Evolutionary conservation across 75 land plant genomes (phyloP).

Genomic region (Pseudotsuga menziesii): DNA sequence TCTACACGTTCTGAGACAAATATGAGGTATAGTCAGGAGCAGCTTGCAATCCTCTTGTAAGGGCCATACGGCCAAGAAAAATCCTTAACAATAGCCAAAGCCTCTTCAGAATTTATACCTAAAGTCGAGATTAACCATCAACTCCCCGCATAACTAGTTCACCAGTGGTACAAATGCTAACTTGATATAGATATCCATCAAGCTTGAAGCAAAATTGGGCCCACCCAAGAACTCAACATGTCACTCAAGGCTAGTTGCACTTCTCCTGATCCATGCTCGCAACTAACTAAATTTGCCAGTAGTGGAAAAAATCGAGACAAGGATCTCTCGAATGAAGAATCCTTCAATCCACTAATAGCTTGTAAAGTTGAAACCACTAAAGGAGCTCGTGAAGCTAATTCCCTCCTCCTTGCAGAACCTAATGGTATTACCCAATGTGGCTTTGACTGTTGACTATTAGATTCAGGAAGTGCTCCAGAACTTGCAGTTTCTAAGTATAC

Average conservation of each 20-base stretch:
- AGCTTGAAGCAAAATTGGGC: slow-evolving; percentile 80
- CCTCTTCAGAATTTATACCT: background rate
- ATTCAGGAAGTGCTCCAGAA: slow-evolving; percentile 20
- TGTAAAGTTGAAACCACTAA: slow-evolving; percentile 87
- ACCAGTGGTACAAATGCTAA: background rate
- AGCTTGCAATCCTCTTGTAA: background rate
- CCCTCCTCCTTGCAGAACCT: slow-evolving; percentile 88
- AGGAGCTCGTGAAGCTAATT: slow-evolving; percentile 87
- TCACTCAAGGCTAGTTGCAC: slow-evolving; percentile 92
- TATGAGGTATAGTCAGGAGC: background rate
- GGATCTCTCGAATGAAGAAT: slow-evolving; percentile 68
- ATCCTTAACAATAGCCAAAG: background rate
- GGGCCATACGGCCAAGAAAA: background rate
- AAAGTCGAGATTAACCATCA: background rate
- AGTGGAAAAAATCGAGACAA: slow-evolving; percentile 77
- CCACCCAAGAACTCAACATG: slow-evolving; percentile 85
- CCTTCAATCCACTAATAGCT: slow-evolving; percentile 65
- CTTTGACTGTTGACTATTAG: slow-evolving; percentile 14
- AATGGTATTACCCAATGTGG: slow-evolving; percentile 73
- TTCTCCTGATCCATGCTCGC: slow-evolving; percentile 97
- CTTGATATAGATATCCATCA: slow-evolving; percentile 26
- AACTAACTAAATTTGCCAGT: slow-evolving; percentile 72
- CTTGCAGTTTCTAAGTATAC: slow-evolving; percentile 62
- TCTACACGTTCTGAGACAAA: background rate
- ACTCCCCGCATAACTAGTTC: background rate